These are phyloP conservation scores for Fusarium sp. DNA, from an alignment of 2,329 filamentous ascomycete species.

Conservation along the genomic window DNA sequence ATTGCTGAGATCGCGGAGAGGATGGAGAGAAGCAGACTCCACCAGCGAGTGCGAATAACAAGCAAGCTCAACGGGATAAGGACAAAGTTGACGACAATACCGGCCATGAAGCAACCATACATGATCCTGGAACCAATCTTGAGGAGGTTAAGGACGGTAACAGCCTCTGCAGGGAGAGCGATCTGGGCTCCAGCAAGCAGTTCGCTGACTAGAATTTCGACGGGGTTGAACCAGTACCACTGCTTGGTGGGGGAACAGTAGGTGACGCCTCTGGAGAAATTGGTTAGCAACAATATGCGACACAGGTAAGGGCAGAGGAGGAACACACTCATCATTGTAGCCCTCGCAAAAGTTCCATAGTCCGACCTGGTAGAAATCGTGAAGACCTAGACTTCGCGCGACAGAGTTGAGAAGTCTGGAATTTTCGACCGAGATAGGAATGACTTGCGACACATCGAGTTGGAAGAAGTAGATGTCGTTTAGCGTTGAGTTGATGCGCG, in stretches of 20 bases:
- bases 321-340: slow-evolving; percentile 70
- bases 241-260: slow-evolving; percentile 75
- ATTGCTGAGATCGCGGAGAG: slow-evolving; percentile 75
- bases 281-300: slow-evolving; percentile 52
- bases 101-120: slow-evolving; percentile 87
- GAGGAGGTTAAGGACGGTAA: slow-evolving; percentile 78
- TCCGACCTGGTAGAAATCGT: slow-evolving; percentile 94
- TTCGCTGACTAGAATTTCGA: slow-evolving; percentile 82
- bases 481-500: slow-evolving; percentile 69
- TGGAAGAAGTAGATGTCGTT: slow-evolving; percentile 84
- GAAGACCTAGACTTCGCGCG: slow-evolving; percentile 84
- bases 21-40: slow-evolving; percentile 74
- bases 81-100: slow-evolving; percentile 75
- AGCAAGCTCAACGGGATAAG: slow-evolving; percentile 74
- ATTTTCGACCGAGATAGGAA: slow-evolving; percentile 77
- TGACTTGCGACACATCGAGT: slow-evolving; percentile 83
- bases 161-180: slow-evolving; percentile 79
- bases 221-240: slow-evolving; percentile 92
- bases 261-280: slow-evolving; percentile 71
- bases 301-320: not conserved
- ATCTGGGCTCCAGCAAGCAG: slow-evolving; percentile 85
- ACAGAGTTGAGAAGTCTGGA: slow-evolving; percentile 85
- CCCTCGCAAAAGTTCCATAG: slow-evolving; percentile 95
- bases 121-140: slow-evolving; percentile 82
- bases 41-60: slow-evolving; percentile 66